phyloP scores from a whole-genome alignment of 768 basidiomycete genomes.

The Suillus subalutaceus region DNA sequence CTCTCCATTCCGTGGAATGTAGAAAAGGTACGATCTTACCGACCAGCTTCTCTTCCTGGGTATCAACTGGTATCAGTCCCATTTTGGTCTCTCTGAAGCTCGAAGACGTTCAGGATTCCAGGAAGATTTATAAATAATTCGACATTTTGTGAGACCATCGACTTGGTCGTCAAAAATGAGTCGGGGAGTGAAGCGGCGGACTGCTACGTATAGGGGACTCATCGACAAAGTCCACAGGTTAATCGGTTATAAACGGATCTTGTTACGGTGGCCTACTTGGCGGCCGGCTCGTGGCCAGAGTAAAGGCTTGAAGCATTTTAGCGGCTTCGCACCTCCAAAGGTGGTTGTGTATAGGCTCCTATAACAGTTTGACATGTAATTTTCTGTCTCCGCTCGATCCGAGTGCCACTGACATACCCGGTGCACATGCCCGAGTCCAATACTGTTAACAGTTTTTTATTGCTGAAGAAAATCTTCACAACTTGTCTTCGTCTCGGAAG shows the following conservation, averaged over 20 bases:
- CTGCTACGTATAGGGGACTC: background rate
- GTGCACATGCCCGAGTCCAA: background rate
- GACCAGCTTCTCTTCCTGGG: conserved; percentile 7
- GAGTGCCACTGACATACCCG: background rate
- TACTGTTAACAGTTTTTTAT: background rate
- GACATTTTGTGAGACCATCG: conserved; percentile 3
- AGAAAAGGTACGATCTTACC: conserved; percentile 15
- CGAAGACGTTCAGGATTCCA: background rate
- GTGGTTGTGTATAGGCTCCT: background rate
- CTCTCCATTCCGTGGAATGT: conserved; percentile 12
- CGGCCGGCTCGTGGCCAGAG: background rate
- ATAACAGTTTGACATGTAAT: background rate
- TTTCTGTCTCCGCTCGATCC: background rate
- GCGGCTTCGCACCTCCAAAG: conserved; percentile 1
- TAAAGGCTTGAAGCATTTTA: background rate
- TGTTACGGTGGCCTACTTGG: background rate
- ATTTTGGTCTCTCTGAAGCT: background rate
- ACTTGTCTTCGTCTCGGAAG: background rate
- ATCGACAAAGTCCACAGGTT: background rate
- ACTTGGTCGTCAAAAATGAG: background rate
- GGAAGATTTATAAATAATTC: background rate
- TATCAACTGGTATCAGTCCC: background rate
- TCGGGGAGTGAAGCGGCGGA: background rate
- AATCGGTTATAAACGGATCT: background rate
- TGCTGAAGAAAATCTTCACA: background rate